Base-by-base conservation (phyloP, 208 protist species). In the Wallacemonas sp. region DNA sequence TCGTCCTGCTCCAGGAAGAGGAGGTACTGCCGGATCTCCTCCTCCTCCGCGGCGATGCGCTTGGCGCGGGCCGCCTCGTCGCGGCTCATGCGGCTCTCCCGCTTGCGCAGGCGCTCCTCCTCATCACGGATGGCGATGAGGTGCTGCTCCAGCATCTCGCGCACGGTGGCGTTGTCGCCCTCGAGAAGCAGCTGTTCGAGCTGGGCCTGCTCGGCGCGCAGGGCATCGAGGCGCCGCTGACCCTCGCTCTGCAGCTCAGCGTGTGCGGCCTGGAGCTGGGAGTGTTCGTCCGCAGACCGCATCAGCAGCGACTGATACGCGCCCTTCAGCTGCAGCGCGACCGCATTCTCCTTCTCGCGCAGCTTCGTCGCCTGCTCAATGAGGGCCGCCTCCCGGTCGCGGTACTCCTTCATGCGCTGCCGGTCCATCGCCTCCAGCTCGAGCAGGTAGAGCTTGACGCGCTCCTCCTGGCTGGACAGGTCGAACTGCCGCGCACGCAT, bases 1-100 rank as follows among this genome's bases (percentile, higher is more conserved):
- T 88, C 82, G 63, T 91, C 85, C 64, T 63, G 68, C 65, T 88
- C 77, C 17, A 93, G 72, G 26, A 74, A 67, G 0, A 88, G 61
- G 5, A 88, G 57, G 65, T 87, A 93, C 44, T 64, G 47, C 26
- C 70, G 80, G 23, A 87, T 84, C 68, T 80, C 56, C 48, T 43
- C 64, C 65, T 90, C 85, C 77, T 91, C 83, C 30, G 67, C 68
- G 5, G 61, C 71, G 55, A 76, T 47, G 1, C 63, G 67, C 56
- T 52, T 48, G 19, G 23, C 38, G 32, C 78, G 73, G 47, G 43
- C 43, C 2, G 23, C 30, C 62, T 76, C 68, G 43, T 66, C 61
- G 34, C 39, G 57, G n/a, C 70, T 27, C 26, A 65, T 56, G 33
- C 47, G 33, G 11, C 38, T 9, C 49, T 67, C 56, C 14, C 38